A percentile compares a stretch with the other conserved stretches of the same genome.
phyloP scores from a whole-genome alignment of 2,329 filamentous ascomycete genomes.

The Fusarium nanum region DNA sequence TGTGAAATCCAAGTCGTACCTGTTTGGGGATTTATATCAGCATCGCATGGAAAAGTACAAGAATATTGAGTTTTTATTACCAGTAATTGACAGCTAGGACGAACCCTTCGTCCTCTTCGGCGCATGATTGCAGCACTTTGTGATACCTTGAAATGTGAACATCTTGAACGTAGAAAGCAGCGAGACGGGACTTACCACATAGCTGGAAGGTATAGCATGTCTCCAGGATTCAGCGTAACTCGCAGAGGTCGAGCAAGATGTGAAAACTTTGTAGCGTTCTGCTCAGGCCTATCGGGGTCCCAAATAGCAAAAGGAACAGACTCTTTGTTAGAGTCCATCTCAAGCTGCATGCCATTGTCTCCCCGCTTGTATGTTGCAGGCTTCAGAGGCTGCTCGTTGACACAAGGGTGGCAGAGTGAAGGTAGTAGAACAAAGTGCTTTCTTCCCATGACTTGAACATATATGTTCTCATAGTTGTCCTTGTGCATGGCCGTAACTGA shows the following conservation, averaged over 20 bases:
- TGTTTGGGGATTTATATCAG: constrained; percentile 47
- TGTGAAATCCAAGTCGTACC: constrained; percentile 84
- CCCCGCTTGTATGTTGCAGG: constrained; percentile 69
- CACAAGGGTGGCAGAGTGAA: constrained; percentile 75
- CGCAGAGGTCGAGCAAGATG: constrained; percentile 68
- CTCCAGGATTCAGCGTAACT: constrained; percentile 77
- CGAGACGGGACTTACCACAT: constrained; percentile 71
- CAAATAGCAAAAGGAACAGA: constrained; percentile 76
- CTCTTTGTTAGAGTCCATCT: constrained; percentile 50
- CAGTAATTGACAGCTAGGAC: constrained; percentile 87
- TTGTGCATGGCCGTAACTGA: constrained; percentile 80
- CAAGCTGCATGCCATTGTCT: constrained; percentile 46
- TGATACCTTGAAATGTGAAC: constrained; percentile 71
- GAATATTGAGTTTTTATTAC: constrained; percentile 55
- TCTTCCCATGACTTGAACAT: constrained; percentile 77
- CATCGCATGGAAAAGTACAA: background rate
- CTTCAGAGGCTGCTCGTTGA: constrained; percentile 70
- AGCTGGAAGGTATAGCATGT: constrained; percentile 85
- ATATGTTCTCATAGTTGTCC: constrained; percentile 88
- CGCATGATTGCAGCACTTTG: constrained; percentile 79
- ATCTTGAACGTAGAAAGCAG: background rate
- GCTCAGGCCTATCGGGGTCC: constrained; percentile 73
- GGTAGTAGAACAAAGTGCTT: constrained; percentile 83
- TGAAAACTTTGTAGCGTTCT: constrained; percentile 68
- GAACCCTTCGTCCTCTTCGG: constrained; percentile 75